phyloP scores from a whole-genome alignment of 169 alveolate genomes.

The Plasmodium malariae region DNA sequence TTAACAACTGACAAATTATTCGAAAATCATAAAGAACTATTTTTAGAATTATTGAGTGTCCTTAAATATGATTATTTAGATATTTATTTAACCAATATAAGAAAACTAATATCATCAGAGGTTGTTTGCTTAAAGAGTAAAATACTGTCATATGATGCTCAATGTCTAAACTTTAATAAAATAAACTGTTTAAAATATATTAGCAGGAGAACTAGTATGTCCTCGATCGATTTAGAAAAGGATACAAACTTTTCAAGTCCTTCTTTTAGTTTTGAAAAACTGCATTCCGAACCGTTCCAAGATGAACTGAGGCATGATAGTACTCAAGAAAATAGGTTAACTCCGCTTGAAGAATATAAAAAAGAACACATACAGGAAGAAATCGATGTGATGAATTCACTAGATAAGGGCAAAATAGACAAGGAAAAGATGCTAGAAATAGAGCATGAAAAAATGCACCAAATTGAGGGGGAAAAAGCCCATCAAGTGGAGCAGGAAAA shows the following conservation, averaged over 20 bases:
- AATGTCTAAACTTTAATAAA: conserved; percentile 1
- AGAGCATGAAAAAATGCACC: background rate
- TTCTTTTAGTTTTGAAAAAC: background rate
- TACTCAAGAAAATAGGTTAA: background rate
- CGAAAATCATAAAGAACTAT: conserved; percentile 67
- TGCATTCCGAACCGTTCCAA: background rate
- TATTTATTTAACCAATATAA: conserved; percentile 35
- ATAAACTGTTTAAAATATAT: background rate
- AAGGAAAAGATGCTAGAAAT: background rate
- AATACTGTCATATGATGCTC: conserved; percentile 36
- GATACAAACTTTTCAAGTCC: background rate
- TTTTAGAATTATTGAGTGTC: conserved; percentile 45
- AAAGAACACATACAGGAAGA: background rate
- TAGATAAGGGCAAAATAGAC: background rate
- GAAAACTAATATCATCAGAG: conserved; percentile 63
- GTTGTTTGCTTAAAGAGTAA: conserved; percentile 38
- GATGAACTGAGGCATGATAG: background rate
- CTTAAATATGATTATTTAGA: conserved; percentile 52
- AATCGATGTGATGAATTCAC: background rate
- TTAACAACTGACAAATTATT: conserved; percentile 63
- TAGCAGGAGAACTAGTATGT: conserved; percentile 22
- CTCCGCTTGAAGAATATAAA: background rate
- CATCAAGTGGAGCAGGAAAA: background rate
- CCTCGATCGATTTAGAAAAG: conserved; percentile 49
- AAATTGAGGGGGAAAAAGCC: background rate